Conservation (phyloP, 768 basidiomycete genomes). For the Kondoa subrosea region DNA sequence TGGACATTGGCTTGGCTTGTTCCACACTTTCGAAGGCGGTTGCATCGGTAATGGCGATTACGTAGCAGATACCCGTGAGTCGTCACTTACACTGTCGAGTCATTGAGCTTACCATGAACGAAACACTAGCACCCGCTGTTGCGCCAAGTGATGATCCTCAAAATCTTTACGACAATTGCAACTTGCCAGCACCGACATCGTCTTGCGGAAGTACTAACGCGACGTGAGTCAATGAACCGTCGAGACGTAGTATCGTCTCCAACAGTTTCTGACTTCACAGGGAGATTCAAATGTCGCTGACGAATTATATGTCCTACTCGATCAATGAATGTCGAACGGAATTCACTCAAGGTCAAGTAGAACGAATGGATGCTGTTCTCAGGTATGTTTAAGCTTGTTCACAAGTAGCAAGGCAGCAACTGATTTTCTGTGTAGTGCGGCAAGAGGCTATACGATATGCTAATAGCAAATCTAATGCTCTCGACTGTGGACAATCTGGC, state of each 20-base stretch:
- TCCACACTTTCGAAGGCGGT: background rate
- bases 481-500: background rate
- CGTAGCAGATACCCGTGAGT: background rate
- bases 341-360: background rate
- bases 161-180: background rate
- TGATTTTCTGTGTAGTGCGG: background rate
- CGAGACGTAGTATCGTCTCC: background rate
- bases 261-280: background rate
- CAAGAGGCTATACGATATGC: background rate
- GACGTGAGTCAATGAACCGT: background rate
- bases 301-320: background rate
- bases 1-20: background rate
- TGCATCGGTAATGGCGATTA: background rate
- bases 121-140: background rate
- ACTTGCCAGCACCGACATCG: background rate
- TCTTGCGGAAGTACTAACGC: background rate
- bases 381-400: background rate
- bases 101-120: background rate
- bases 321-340: background rate
- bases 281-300: background rate
- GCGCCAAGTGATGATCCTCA: background rate
- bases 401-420: background rate
- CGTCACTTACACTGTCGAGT: background rate
- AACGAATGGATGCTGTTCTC: background rate
- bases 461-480: background rate